Conservation (phyloP, 495 filamentous ascomycete genomes). For the Lasiosphaeria ovina region DNA sequence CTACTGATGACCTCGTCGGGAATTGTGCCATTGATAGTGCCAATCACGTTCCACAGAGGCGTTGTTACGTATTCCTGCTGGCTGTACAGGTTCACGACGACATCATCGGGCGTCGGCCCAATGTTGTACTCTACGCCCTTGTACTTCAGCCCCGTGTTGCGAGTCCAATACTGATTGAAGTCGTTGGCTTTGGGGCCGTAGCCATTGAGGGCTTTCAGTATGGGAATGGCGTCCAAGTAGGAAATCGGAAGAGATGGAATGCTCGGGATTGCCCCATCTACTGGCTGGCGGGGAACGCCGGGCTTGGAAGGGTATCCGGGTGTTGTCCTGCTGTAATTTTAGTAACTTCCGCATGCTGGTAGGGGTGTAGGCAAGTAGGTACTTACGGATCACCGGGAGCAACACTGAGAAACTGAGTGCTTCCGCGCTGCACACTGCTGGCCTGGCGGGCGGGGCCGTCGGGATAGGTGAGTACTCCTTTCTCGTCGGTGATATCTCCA, state of each 20-base stretch:
- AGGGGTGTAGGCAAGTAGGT: not conserved
- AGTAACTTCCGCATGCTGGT: conserved; percentile 1
- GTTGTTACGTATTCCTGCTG: conserved; percentile 86
- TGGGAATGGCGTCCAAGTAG: conserved; percentile 77
- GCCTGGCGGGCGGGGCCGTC: conserved; percentile 84
- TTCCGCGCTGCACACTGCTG: conserved; percentile 90
- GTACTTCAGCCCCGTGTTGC: conserved; percentile 70
- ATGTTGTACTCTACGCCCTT: conserved; percentile 89
- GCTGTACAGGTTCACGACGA: conserved; percentile 81
- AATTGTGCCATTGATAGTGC: conserved; percentile 87
- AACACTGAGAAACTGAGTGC: conserved; percentile 74
- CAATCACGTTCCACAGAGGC: conserved; percentile 93
- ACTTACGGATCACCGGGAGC: conserved; percentile 59
- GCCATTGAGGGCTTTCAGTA: conserved; percentile 86
- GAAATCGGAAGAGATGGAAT: conserved; percentile 95
- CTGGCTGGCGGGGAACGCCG: conserved; percentile 73
- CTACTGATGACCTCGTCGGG: conserved; percentile 62
- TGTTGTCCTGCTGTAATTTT: conserved; percentile 58
- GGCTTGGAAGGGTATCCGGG: conserved; percentile 93
- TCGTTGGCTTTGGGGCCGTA: conserved; percentile 76
- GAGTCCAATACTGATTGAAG: conserved; percentile 68
- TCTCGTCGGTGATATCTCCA: conserved; percentile 72
- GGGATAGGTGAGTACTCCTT: conserved; percentile 79
- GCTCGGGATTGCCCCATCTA: conserved; percentile 64
- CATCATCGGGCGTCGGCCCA: conserved; percentile 74